Evolutionary conservation across 805 yeast species (phyloP).

Genomic region (Wickerhamiella sorbophila): DNA sequence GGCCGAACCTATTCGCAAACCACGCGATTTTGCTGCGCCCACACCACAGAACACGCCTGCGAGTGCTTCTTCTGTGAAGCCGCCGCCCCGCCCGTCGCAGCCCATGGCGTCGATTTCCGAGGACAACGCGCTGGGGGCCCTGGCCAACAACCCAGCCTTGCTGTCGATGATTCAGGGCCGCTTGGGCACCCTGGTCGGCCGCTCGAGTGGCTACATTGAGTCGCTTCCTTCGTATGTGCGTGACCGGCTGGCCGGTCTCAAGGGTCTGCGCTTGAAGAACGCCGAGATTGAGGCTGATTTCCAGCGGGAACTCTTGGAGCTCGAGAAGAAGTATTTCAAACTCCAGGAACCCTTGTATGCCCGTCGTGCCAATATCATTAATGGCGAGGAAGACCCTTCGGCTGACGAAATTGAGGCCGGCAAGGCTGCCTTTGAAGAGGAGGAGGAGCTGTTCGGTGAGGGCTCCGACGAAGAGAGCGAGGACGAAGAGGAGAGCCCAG

Average conservation of each 20-base stretch:
- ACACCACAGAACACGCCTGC: constrained; percentile 99
- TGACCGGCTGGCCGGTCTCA: constrained; percentile 66
- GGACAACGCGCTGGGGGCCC: constrained; percentile 29
- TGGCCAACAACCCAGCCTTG: constrained; percentile 60
- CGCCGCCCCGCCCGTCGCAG: constrained; percentile 13
- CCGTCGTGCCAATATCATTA: constrained; percentile 55
- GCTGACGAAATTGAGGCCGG: constrained; percentile 68
- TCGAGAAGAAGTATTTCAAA: constrained; percentile 65
- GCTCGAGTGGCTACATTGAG: constrained; percentile 74
- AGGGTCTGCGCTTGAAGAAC: constrained; percentile 65
- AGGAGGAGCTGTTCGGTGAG: constrained; percentile 31
- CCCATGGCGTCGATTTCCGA: constrained; percentile 51
- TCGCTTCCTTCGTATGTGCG: constrained; percentile 58
- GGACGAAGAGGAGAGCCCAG: constrained; percentile 28
- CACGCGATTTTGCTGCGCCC: constrained; percentile 73
- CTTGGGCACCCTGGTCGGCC: constrained; percentile 70
- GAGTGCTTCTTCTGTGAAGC: constrained; percentile 49
- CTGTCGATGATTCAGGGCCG: constrained; percentile 82
- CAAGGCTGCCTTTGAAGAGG: constrained; percentile 47
- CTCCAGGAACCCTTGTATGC: constrained; percentile 65
- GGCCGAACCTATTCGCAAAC: constrained; percentile 80
- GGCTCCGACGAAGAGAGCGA: constrained; percentile 32
- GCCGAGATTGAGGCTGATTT: constrained; percentile 78
- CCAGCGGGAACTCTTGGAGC: constrained; percentile 72
- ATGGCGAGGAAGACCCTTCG: constrained; percentile 65